Conservation (phyloP, 768 basidiomycete species). For the Paxillus involutus region DNA sequence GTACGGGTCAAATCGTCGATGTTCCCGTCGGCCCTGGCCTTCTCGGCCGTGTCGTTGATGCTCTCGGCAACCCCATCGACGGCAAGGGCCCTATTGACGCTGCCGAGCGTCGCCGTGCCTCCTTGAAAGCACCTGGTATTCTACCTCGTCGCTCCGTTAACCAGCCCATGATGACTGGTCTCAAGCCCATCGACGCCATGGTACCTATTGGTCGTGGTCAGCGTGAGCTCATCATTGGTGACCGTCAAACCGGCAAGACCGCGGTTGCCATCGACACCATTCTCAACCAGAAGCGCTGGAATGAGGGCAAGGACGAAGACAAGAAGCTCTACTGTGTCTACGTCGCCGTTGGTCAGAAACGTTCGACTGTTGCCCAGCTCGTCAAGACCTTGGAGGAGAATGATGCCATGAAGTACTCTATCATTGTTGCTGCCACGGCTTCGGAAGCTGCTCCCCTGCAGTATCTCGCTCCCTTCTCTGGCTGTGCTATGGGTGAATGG, state of each 20-base stretch:
- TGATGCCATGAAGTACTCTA: slow-evolving; percentile 99
- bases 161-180: slow-evolving; percentile 99
- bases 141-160: slow-evolving; percentile 98
- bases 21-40: slow-evolving; percentile 97
- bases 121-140: slow-evolving; percentile 98
- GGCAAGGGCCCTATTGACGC: slow-evolving; percentile 98
- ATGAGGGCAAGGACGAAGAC: slow-evolving; percentile 92
- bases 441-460: slow-evolving; percentile 99
- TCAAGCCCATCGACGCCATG: slow-evolving; percentile 99
- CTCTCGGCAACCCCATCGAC: slow-evolving; percentile 99
- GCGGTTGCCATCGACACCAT: slow-evolving; percentile 99
- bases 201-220: slow-evolving; percentile 99
- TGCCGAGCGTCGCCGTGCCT: slow-evolving; percentile 92
- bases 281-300: slow-evolving; percentile 99
- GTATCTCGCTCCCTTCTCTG: slow-evolving; percentile 99
- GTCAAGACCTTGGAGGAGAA: slow-evolving; percentile 99
- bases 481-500: slow-evolving; percentile 99
- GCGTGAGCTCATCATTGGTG: slow-evolving; percentile 99
- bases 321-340: slow-evolving; percentile 99
- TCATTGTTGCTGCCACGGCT: slow-evolving; percentile 99
- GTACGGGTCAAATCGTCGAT: slow-evolving; percentile 99
- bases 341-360: slow-evolving; percentile 99
- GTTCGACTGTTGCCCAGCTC: slow-evolving; percentile 98
- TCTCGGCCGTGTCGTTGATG: slow-evolving; percentile 98
- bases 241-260: slow-evolving; percentile 99